A percentile compares a stretch with the other conserved stretches of the same genome.
phyloP scores from a whole-genome alignment of 139 green algal species.

The Chlorella sp. region DNA sequence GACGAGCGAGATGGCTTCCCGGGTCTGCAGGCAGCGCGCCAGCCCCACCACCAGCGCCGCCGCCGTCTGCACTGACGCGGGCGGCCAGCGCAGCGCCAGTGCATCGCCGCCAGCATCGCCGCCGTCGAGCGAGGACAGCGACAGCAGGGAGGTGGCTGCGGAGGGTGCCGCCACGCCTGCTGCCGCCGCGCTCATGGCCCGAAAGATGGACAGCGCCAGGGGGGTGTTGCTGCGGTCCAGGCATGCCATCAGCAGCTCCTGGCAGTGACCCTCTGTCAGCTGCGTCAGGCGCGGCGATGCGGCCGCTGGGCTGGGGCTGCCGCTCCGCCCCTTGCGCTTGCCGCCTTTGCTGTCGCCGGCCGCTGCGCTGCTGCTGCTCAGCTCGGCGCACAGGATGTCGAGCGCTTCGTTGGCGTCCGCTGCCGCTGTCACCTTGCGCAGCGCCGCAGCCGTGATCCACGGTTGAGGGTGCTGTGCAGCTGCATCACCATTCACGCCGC shows the following conservation, averaged over 20 bases:
- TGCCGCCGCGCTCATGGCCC: slow-evolving; percentile 62
- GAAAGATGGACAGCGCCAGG: slow-evolving; percentile 76
- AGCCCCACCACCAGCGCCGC: slow-evolving; percentile 76
- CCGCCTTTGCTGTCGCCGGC: no score
- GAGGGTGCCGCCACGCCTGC: neutral
- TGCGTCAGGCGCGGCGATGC: neutral
- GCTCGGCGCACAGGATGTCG: slow-evolving; percentile 29
- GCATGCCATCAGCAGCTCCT: slow-evolving; percentile 50
- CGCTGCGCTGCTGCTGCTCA: neutral
- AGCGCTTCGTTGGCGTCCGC: slow-evolving; percentile 27
- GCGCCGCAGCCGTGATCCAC: slow-evolving; percentile 1
- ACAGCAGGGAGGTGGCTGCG: neutral
- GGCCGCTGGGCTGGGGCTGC: neutral
- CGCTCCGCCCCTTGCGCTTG: no score
- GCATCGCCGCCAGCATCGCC: neutral
- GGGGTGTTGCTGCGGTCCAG: slow-evolving; percentile 70
- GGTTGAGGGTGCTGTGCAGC: neutral
- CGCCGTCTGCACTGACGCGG: slow-evolving; percentile 62
- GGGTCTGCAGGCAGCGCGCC: slow-evolving; percentile 70
- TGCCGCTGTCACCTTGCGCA: slow-evolving; percentile 40
- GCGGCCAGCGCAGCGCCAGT: slow-evolving; percentile 60
- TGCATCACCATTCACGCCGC: no score
- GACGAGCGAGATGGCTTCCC: slow-evolving; percentile 75
- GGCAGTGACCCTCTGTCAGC: slow-evolving; percentile 36
- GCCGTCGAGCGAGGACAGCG: slow-evolving; percentile 24